Evolutionary conservation across 495 filamentous ascomycete genomes (phyloP).

Genomic region (Penicillium daleae): DNA sequence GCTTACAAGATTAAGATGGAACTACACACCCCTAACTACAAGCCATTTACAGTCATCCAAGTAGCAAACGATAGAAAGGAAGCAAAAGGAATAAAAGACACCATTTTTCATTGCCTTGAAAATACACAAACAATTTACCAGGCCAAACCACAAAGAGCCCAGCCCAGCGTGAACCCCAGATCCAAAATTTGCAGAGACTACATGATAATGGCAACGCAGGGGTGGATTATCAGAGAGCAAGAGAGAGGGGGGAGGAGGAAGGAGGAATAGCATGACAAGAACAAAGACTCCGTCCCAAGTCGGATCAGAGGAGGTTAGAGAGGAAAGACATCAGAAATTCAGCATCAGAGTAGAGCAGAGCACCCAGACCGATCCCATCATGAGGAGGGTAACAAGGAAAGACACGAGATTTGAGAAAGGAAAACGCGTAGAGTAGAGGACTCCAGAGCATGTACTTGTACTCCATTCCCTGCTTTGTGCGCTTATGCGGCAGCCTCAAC

Average conservation of each 20-base stretch:
- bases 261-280: not conserved
- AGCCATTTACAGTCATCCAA: not conserved
- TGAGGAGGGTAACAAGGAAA: conserved; percentile 1
- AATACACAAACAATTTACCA: conserved; percentile 4
- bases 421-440: conserved; percentile 3
- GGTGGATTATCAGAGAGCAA: conserved; percentile 14
- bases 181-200: conserved; percentile 13
- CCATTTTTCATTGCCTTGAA: conserved; percentile 26
- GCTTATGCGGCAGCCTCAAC: conserved; percentile 24
- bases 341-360: conserved; percentile 10
- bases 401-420: not conserved
- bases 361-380: conserved; percentile 10
- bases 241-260: not conserved
- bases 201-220: conserved; percentile 11
- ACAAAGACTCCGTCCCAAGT: not conserved
- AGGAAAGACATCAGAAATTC: conserved; percentile 9
- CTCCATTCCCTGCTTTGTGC: not conserved
- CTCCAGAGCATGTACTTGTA: not conserved
- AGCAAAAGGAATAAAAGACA: conserved; percentile 2
- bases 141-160: conserved; percentile 3
- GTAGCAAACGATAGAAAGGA: no score
- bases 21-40: conserved; percentile 4
- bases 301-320: conserved; percentile 1
- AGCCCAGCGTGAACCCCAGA: conserved; percentile 2
- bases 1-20: not conserved